Conservation (phyloP, 1,284 basidiomycete species). For the Apiotrichum siamense region DNA sequence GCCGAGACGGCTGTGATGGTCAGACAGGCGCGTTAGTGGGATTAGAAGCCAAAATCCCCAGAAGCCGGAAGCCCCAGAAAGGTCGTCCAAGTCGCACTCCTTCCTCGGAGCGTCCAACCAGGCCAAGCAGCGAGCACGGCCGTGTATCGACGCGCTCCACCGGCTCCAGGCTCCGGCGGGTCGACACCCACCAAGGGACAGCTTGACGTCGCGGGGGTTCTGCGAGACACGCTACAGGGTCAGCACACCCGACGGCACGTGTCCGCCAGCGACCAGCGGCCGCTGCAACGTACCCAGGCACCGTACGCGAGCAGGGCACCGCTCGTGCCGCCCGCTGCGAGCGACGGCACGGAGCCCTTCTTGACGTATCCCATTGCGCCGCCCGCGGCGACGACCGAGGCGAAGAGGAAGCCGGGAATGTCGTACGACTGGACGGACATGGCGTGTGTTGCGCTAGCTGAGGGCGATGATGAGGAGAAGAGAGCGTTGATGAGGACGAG, state of each 20-base stretch:
- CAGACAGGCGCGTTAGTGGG: too few species aligned
- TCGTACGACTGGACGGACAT: too few species aligned
- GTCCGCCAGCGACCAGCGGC: too few species aligned
- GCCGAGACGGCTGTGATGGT: slow-evolving; percentile 25
- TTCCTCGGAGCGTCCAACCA: too few species aligned
- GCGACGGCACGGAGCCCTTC: slow-evolving; percentile 35
- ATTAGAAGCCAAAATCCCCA: too few species aligned
- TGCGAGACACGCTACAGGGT: slow-evolving; percentile 24
- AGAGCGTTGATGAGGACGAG: neutral
- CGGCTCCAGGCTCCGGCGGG: too few species aligned
- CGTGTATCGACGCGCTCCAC: too few species aligned
- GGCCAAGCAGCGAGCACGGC: too few species aligned
- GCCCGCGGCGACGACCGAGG: slow-evolving; percentile 28
- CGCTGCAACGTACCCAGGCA: slow-evolving; percentile 27
- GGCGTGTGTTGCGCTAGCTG: too few species aligned
- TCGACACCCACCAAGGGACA: slow-evolving; percentile 23
- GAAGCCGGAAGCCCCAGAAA: too few species aligned
- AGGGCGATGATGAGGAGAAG: neutral
- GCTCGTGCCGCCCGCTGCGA: slow-evolving; percentile 27
- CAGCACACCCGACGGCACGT: too few species aligned
- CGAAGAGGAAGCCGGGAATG: slow-evolving; percentile 31
- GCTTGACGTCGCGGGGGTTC: slow-evolving; percentile 26
- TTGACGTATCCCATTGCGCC: slow-evolving; percentile 35
- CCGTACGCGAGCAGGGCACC: slow-evolving; percentile 31
- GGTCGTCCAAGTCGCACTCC: too few species aligned